Evolutionary conservation across 768 basidiomycete genomes (phyloP), one percentile per base, ranked within the genome.

Genomic region (Xerocomellus intermedius): DNA sequence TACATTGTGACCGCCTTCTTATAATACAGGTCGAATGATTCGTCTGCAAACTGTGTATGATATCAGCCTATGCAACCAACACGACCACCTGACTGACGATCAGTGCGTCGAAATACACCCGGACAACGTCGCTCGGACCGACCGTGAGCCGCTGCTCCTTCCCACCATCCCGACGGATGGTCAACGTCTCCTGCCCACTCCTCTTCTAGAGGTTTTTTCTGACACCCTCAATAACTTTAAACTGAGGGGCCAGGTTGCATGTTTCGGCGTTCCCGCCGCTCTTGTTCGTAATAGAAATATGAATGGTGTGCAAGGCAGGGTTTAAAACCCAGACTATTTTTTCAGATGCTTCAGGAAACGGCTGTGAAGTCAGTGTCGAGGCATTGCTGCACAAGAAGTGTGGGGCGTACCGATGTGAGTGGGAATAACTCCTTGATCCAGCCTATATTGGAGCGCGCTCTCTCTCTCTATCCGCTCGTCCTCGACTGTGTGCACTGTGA

Each of bases 241-340:
- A 35, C 19, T 61, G 30, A 8, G 62, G 55, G 4, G 0, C 0
- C 16, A 64, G 5, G 2, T 16, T 2, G 41, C 37, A 64, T 4
- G 19, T 1, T 0, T 17, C 10, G 3, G 50, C 42, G n/a, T 52
- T 54, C n/a, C 63, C 55, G 7, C 50, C 52, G 28, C 24, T 48
- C 16, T 30, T n/a, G 41, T 55, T 64, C 13, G 62, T 51, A 6
- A 64, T 26, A 5, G 45, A 12, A 17, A 63, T 16, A 3, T 42
- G 5, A 21, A 57, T 47, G 12, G 19, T 8, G 14, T 26, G 10
- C 13, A 2, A 4, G 2, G 26, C 19, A 9, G 50, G 59, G 21
- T 61, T 63, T 28, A 57, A 59, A 5, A 64, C 48, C 61, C 61
- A 64, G 33, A 63, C 57, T 61, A 59, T 63, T n/a, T 26, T 6